Percentiles rank a stretch among this genome's conserved stretches.
Conservation (phyloP, 73 alveolate species). For the Stentor roeselii region DNA sequence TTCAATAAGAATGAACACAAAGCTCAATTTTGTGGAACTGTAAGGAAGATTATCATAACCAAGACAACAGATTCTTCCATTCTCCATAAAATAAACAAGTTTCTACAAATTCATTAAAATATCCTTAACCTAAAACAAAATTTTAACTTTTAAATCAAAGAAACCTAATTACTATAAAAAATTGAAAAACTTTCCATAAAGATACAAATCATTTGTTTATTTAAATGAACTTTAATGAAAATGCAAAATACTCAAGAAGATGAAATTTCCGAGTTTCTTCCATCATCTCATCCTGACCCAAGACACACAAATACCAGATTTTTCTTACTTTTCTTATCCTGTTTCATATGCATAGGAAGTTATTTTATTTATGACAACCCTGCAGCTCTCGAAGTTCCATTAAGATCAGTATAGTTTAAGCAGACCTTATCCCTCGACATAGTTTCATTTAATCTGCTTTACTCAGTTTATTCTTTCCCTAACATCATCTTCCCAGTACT, state of each 20-base stretch:
- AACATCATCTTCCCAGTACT: slow-evolving; percentile 51
- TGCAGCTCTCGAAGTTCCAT: slow-evolving; percentile 29
- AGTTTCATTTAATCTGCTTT: slow-evolving; percentile 44
- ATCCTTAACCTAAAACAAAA: neutral
- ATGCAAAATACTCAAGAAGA: neutral
- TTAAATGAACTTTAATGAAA: too few relatives aligned
- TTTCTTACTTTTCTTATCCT: slow-evolving; percentile 40
- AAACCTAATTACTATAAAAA: too few relatives aligned
- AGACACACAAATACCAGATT: slow-evolving; percentile 35
- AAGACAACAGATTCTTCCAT: too few relatives aligned
- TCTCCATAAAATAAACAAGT: too few relatives aligned
- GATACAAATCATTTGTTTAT: neutral
- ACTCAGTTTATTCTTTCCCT: slow-evolving; percentile 54
- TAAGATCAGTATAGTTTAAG: neutral
- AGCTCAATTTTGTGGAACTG: too few relatives aligned
- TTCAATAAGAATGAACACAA: too few relatives aligned
- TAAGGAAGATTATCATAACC: too few relatives aligned
- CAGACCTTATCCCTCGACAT: neutral
- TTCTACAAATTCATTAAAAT: too few relatives aligned
- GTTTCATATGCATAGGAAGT: slow-evolving; percentile 44
- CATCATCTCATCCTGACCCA: neutral
- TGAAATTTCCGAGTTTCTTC: neutral
- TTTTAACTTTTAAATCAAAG: too few relatives aligned
- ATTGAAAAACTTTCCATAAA: neutral
- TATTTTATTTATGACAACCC: slow-evolving; percentile 47